phyloP scores from a whole-genome alignment of 2,329 filamentous ascomycete species.

The Nemania sp. region DNA sequence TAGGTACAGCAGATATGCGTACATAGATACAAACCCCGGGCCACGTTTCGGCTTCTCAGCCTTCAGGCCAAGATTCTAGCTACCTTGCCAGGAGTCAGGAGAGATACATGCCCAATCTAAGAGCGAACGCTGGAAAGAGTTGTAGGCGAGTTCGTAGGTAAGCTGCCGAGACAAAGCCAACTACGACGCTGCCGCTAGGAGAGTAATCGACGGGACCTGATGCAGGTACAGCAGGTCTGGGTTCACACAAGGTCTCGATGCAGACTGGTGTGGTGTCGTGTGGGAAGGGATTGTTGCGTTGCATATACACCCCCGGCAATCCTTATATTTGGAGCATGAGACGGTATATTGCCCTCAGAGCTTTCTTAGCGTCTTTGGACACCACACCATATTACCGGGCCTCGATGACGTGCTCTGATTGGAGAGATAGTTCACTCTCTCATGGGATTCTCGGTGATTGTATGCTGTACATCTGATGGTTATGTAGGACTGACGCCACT shows the following conservation, averaged over 20 bases:
- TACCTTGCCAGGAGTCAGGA: not conserved
- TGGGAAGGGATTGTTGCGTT: slow-evolving; percentile 22
- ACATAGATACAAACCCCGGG: slow-evolving; percentile 38
- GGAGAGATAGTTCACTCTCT: slow-evolving; percentile 18
- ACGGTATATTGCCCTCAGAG: slow-evolving; percentile 28
- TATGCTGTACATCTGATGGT: slow-evolving; percentile 8
- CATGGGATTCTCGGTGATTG: slow-evolving; percentile 17
- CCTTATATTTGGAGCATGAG: slow-evolving; percentile 27
- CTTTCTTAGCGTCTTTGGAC: slow-evolving; percentile 9
- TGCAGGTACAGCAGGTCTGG: slow-evolving; percentile 46
- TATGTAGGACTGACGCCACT: slow-evolving; percentile 31
- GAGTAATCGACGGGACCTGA: slow-evolving; percentile 38
- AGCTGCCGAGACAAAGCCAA: slow-evolving; percentile 22
- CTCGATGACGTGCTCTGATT: slow-evolving; percentile 14
- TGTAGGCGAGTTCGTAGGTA: slow-evolving; percentile 15
- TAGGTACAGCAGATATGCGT: slow-evolving; percentile 28
- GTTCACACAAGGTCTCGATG: slow-evolving; percentile 40
- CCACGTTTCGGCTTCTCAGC: slow-evolving; percentile 22
- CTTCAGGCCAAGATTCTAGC: slow-evolving; percentile 14
- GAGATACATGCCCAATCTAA: not conserved
- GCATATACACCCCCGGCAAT: slow-evolving; percentile 29
- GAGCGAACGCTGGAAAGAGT: slow-evolving; percentile 14
- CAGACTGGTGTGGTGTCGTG: slow-evolving; percentile 20
- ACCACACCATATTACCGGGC: slow-evolving; percentile 4
- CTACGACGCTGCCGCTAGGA: slow-evolving; percentile 9